Conservation (phyloP, 306 rosid species). For the Vigna angularis region DNA sequence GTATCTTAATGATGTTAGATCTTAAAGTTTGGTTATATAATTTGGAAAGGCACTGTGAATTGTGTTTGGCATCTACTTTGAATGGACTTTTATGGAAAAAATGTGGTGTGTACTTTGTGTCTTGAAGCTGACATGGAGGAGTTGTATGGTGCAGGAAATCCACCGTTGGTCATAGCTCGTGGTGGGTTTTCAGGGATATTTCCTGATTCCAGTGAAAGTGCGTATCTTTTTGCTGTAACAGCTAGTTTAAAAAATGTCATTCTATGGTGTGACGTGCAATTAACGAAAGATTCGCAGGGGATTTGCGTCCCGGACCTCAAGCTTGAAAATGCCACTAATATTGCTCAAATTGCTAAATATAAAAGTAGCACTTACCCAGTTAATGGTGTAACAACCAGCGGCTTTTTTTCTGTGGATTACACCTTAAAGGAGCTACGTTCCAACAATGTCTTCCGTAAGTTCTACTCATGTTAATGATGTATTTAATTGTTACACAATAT, state of each 20-base stretch:
- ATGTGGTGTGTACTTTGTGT: background rate
- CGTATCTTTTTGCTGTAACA: conserved; percentile 30
- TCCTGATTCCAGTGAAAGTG: conserved; percentile 66
- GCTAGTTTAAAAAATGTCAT: conserved; percentile 48
- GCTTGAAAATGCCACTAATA: conserved; percentile 58
- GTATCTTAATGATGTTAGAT: too few species aligned
- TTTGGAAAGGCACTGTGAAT: background rate
- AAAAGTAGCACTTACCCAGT: conserved; percentile 48
- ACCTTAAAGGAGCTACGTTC: conserved; percentile 45
- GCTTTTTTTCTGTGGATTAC: conserved; percentile 72
- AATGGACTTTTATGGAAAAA: background rate
- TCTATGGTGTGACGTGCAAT: conserved; percentile 85
- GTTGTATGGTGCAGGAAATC: conserved; percentile 56
- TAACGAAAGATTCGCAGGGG: conserved; percentile 72
- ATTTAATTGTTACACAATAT: background rate
- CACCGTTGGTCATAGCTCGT: conserved; percentile 76
- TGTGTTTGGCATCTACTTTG: background rate
- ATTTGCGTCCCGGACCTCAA: conserved; percentile 69
- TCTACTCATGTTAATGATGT: conserved; percentile 16
- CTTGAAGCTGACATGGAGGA: background rate
- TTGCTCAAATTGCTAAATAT: background rate
- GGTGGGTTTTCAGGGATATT: conserved; percentile 93
- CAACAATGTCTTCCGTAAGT: conserved; percentile 49
- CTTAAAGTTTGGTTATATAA: background rate
- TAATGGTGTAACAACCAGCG: conserved; percentile 53